Evolutionary conservation across 2,329 filamentous ascomycete species (phyloP), one percentile per base, ranked within the genome.

Genomic region (Colletotrichum aenigma): DNA sequence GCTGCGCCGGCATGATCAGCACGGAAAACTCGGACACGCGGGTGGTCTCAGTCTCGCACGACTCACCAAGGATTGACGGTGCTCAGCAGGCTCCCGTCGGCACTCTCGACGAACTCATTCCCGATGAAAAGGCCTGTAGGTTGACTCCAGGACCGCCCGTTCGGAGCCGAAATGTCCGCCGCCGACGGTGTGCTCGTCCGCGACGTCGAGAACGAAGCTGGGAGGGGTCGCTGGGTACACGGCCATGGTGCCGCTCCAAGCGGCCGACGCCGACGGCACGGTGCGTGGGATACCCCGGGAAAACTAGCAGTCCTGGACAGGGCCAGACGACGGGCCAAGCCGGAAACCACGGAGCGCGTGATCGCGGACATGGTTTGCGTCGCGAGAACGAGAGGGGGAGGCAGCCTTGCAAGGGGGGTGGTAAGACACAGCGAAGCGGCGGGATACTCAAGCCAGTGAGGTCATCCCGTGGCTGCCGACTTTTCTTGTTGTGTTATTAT

Each of bases 41-140:
- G 52, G 21, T 6, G 6, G 43, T 55, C 48, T 13, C n/a, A 38
- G 36, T 38, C 15, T 55, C 48, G 18, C 24, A 21, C n/a, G n/a
- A 64, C 88, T 77, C 86, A 94, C 92, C 90, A 90, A 61, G 94
- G 94, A 81, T 95, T 95, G 80, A 95, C 90, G 21, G 91, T 90
- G 16, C 89, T 86, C 70, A 96, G 89, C 79, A 89, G 94, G 81
- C 92, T 88, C 60, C 90, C 92, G 16, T 89, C 90, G 82, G 89
- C 92, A 71, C 92, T 91, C 80, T 91, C 88, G 69, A 95, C 92
- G 83, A 94, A 96, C 82, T 95, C 93, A 78, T 96, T 95, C 87
- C 95, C 94, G 86, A 96, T 95, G 85, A 96, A 96, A 10, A 96
- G 89, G n/a, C 95, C 95, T 60, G 91, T 88, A 3, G 94, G 94